A percentile compares a stretch with the other conserved stretches of the same genome.
Evolutionary conservation across 139 green algal species (phyloP).

Genomic region (Penium margaritaceum): DNA sequence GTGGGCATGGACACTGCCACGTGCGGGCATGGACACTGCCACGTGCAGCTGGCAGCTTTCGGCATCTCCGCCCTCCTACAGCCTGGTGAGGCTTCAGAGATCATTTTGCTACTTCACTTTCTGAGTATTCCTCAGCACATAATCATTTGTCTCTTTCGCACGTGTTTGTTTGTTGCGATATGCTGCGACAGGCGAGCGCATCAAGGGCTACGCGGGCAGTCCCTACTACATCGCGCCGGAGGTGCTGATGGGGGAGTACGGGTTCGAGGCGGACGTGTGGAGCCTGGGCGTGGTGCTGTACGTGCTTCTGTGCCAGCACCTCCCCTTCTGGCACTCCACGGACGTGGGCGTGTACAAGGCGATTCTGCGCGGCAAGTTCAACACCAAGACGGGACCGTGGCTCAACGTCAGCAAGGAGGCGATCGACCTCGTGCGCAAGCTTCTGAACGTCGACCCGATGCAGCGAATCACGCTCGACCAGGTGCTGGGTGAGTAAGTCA

Average conservation of each 20-base stretch:
- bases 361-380: background rate
- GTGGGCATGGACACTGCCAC: too few relatives aligned
- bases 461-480: conserved; percentile 9
- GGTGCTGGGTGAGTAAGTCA: background rate
- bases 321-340: background rate
- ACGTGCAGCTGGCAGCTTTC: too few relatives aligned
- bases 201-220: conserved; percentile 1
- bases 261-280: conserved; percentile 8
- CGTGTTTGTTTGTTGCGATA: too few relatives aligned
- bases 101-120: too few relatives aligned
- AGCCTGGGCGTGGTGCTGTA: conserved; percentile 7
- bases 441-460: background rate
- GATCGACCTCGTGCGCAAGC: background rate
- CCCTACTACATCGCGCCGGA: conserved; percentile 1
- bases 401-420: conserved; percentile 6
- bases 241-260: background rate
- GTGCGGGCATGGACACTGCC: too few relatives aligned
- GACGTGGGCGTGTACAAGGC: background rate
- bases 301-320: background rate
- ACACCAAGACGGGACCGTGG: conserved; percentile 3
- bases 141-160: too few relatives aligned
- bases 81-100: too few relatives aligned
- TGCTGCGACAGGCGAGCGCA: conserved; percentile 2
- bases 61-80: too few relatives aligned
- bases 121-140: too few relatives aligned